Conservation (phyloP, 371 early-diverging fungal genomes). For the Mucor irregularis region DNA sequence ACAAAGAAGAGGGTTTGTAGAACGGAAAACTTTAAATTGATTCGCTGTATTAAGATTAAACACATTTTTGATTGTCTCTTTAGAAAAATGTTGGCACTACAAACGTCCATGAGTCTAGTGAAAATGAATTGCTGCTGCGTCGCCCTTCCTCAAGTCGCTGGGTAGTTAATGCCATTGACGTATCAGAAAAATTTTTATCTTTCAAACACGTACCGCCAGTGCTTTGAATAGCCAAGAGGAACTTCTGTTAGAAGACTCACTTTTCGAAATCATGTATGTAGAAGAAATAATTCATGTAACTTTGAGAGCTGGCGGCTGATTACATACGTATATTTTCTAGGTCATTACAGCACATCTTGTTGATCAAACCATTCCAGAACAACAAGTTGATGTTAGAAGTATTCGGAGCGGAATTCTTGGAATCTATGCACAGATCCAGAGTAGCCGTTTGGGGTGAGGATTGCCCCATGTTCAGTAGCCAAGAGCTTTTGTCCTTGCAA, state of each 20-base stretch:
- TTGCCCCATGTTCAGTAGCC: background rate
- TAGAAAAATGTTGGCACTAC: too few species aligned
- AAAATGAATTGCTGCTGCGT: too few species aligned
- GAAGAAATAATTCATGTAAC: background rate
- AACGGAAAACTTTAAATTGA: too few species aligned
- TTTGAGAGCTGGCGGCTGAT: too few species aligned
- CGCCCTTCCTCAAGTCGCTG: too few species aligned
- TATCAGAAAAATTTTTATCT: too few species aligned
- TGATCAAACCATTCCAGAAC: constrained; percentile 3
- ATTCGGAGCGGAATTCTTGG: background rate
- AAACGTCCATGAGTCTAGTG: too few species aligned
- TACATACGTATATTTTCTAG: background rate
- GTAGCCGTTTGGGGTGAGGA: background rate
- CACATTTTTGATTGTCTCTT: too few species aligned
- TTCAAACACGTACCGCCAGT: too few species aligned
- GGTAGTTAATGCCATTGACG: too few species aligned
- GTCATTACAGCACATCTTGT: background rate
- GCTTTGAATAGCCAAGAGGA: background rate
- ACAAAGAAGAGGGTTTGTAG: too few species aligned
- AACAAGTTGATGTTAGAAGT: background rate
- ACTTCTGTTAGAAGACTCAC: background rate
- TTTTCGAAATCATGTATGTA: background rate
- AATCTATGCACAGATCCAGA: background rate
- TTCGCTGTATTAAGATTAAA: too few species aligned
- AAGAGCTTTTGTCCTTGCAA: background rate